Conservation (phyloP, 768 basidiomycete species). For the Krasilnikovozyma curviuscula region DNA sequence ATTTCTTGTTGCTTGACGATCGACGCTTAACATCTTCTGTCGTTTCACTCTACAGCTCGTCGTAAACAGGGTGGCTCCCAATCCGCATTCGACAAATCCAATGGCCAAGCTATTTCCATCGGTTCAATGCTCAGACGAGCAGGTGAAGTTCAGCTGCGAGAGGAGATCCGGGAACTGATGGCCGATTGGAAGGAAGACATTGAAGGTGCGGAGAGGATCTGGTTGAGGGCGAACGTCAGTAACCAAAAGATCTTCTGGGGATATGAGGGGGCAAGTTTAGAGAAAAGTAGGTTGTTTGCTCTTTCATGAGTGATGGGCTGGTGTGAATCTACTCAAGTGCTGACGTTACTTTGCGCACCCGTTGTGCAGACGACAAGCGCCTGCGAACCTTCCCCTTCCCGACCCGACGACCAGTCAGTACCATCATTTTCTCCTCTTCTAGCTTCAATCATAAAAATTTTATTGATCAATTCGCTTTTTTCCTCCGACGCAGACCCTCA, state of each 20-base stretch:
- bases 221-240: constrained; percentile 69
- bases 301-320: background rate
- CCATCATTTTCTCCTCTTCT: background rate
- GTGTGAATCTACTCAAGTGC: too few species aligned
- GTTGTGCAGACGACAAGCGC: constrained; percentile 42
- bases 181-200: constrained; percentile 76
- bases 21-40: background rate
- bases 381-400: constrained; percentile 87
- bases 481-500: constrained; percentile 49
- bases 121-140: constrained; percentile 85
- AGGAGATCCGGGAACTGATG: constrained; percentile 79
- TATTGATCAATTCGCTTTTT: background rate
- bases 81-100: constrained; percentile 74
- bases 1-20: background rate
- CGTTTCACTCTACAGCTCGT: constrained; percentile 41
- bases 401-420: constrained; percentile 75
- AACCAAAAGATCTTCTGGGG: constrained; percentile 80
- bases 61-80: constrained; percentile 95
- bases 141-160: constrained; percentile 78
- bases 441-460: background rate
- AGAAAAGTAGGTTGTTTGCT: constrained; percentile 33
- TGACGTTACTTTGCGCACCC: background rate
- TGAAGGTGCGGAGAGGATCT: constrained; percentile 66
- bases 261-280: constrained; percentile 58
- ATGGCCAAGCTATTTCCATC: constrained; percentile 79